Evolutionary conservation across 2,329 filamentous ascomycete genomes (phyloP), one percentile per base, ranked within the genome.

Genomic region (Neofusicoccum parvum): DNA sequence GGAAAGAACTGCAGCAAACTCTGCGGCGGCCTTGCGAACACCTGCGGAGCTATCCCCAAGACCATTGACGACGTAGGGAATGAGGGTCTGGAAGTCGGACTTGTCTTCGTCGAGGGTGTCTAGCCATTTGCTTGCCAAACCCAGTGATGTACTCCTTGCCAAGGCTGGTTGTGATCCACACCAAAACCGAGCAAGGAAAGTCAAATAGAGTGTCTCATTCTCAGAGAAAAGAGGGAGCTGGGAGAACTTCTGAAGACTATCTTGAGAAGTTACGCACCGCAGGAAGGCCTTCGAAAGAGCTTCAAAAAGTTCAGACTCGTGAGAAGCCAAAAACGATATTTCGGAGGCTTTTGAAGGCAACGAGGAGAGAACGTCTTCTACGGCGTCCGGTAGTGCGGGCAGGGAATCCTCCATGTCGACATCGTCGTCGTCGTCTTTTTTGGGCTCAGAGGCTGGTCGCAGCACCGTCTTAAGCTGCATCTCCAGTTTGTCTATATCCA

Each of bases 61-160:
- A 23, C 90, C 91, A 43, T 86, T 82, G 51, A 97, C 80, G 37
- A 90, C 82, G 78, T 96, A 97, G 2, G 94, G 94, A n/a, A 97
- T 74, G 17, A 97, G 76, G 11, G 87, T 86, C 74, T 98, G 94
- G 56, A 94, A 83, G 74, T 97, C 91, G 7, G 86, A 73, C 20
- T 80, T 80, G 23, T 73, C 76, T 63, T 80, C 81, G 5, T 34
- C 27, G 12, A 68, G 46, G 27, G 71, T 66, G 53, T 71, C 71
- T 14, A 78, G 63, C 4, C 70, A 65, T 17, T 68, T 66, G 5
- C 68, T 67, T 3, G 73, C 85, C 72, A 87, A 83, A 46, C 88
- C 87, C 56, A 97, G 78, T 11, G 93, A 92, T 9, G 88, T 85
- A 64, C 86, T 83, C 68, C 91, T 87, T 3, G 88, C 89, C 51